phyloP scores from a whole-genome alignment of 495 filamentous ascomycete species.

The Neurospora sp. region DNA sequence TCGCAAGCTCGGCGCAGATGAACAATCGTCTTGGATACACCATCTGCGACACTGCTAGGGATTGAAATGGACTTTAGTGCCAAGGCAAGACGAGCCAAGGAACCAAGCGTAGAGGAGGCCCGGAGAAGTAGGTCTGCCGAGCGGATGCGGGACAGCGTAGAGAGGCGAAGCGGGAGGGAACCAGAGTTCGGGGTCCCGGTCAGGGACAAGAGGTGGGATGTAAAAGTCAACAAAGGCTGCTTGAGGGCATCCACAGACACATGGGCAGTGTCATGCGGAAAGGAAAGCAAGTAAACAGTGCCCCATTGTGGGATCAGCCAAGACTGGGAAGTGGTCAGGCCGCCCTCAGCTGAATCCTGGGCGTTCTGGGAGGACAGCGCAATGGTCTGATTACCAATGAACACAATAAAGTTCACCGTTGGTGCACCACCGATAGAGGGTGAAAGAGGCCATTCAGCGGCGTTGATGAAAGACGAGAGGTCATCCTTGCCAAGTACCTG shows the following conservation, averaged over 20 bases:
- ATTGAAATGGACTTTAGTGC: conserved; percentile 87
- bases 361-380: conserved; percentile 8
- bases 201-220: conserved; percentile 81
- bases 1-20: conserved; percentile 70
- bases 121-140: conserved; percentile 80
- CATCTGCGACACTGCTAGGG: conserved; percentile 72
- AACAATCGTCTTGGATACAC: conserved; percentile 66
- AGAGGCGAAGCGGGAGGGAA: conserved; percentile 70
- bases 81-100: conserved; percentile 72
- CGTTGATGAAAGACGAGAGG: conserved; percentile 89
- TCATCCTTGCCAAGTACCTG: conserved; percentile 73
- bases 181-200: conserved; percentile 78
- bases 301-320: conserved; percentile 98
- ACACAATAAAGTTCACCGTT: conserved; percentile 91
- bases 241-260: conserved; percentile 47
- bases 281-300: conserved; percentile 73
- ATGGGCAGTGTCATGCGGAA: conserved; percentile 31
- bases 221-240: conserved; percentile 78
- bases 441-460: conserved; percentile 92
- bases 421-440: conserved; percentile 89
- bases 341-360: conserved; percentile 41
- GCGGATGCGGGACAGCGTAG: conserved; percentile 72
- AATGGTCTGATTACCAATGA: conserved; percentile 51
- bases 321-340: conserved; percentile 58
- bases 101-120: conserved; percentile 89